A percentile compares a stretch with the other conserved stretches of the same genome.
These are phyloP conservation scores for Bacidia rubella DNA, from an alignment of 495 filamentous ascomycete genomes.

Conservation along the genomic window DNA sequence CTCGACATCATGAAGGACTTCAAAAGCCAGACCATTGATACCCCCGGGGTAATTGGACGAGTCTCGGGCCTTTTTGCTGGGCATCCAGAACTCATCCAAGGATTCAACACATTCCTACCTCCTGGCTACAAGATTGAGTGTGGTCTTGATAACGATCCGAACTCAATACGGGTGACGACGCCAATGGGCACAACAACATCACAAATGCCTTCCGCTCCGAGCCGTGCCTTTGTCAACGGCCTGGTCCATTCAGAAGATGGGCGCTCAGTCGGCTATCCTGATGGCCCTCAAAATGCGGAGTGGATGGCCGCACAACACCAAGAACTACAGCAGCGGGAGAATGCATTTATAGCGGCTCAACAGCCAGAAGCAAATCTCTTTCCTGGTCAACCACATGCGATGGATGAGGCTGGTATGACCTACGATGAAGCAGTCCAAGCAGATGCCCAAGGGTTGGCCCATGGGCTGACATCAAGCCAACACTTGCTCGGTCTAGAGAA, in stretches of 20 bases:
- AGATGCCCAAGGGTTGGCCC: conserved; percentile 20
- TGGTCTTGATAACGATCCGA: conserved; percentile 77
- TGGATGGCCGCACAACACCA: conserved; percentile 11
- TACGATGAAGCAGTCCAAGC: conserved; percentile 24
- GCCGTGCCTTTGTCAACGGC: conserved; percentile 13
- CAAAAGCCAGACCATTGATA: conserved; percentile 98
- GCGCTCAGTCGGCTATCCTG: conserved; percentile 15
- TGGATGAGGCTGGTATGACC: conserved; percentile 3
- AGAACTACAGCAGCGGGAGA: conserved; percentile 22
- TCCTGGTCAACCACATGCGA: conserved; percentile 10
- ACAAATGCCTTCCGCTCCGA: conserved; percentile 19
- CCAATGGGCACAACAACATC: conserved; percentile 52
- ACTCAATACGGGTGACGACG: conserved; percentile 92
- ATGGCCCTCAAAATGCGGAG: conserved; percentile 16
- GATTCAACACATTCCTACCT: conserved; percentile 96
- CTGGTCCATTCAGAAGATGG: conserved; percentile 5
- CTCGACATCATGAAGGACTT: conserved; percentile 99
- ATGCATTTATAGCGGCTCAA: conserved; percentile 11
- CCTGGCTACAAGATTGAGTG: conserved; percentile 97
- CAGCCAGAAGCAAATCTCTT: conserved; percentile 13
- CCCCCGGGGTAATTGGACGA: conserved; percentile 91
- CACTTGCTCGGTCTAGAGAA: conserved; percentile 52
- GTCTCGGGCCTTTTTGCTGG: conserved; percentile 95
- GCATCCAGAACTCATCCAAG: conserved; percentile 91
- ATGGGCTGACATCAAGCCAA: conserved; percentile 33